Conservation (phyloP, 192 early-diverging fungal genomes). For the Backusella liffmaniae region DNA sequence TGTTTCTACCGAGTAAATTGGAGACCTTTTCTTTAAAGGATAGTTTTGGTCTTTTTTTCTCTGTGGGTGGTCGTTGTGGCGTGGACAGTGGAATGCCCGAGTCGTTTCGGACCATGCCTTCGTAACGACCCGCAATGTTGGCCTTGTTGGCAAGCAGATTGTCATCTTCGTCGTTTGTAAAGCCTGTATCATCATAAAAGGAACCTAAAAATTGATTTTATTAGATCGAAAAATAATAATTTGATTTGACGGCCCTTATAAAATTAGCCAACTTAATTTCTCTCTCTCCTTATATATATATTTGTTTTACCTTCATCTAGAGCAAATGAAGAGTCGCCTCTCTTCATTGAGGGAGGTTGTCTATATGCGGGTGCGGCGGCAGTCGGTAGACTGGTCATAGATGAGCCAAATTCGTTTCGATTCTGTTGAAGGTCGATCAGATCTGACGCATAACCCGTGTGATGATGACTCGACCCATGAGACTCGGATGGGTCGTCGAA, state of each 20-base stretch:
- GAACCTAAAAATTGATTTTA: background rate
- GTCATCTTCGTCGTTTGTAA: constrained; percentile 29
- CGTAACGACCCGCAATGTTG: constrained; percentile 11
- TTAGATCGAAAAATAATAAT: constrained; percentile 1
- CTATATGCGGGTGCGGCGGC: background rate
- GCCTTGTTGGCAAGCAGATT: constrained; percentile 20
- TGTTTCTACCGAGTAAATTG: background rate
- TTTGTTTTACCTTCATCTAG: constrained; percentile 10
- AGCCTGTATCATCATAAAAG: constrained; percentile 19
- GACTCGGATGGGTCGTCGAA: constrained; percentile 19
- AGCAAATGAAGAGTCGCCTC: constrained; percentile 11
- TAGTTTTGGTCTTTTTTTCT: background rate
- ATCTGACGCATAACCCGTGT: background rate
- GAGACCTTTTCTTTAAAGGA: background rate
- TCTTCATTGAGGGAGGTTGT: background rate
- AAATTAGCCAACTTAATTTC: too few relatives aligned
- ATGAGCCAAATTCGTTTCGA: background rate
- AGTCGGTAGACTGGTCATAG: background rate
- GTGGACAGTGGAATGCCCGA: background rate
- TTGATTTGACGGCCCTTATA: background rate
- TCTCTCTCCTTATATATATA: background rate
- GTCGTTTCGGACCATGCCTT: background rate
- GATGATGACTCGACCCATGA: background rate
- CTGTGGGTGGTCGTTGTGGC: background rate
- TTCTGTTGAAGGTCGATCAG: constrained; percentile 18